Base-by-base conservation (phyloP, 2,329 filamentous ascomycete genomes). In the Colletotrichum camelliae region DNA sequence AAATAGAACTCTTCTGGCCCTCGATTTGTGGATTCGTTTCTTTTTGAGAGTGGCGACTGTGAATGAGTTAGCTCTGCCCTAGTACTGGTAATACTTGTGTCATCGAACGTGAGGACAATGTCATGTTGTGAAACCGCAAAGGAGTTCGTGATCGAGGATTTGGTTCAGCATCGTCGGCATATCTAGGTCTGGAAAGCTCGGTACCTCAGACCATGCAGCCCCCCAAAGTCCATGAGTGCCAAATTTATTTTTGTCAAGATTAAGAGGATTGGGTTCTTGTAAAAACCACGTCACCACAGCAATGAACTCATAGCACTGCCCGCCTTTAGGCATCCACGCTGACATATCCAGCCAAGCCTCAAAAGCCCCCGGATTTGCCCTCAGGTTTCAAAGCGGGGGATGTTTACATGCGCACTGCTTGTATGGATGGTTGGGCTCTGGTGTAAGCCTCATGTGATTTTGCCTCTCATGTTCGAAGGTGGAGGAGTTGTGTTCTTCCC, bases 191-290 rank as follows among this genome's bases (percentile, higher is more conserved):
- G 18, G 43, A 48, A 4, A 8, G 16, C 16, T 2, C 37, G 8
- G 2, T 39, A 18, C 15, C 15, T 4, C 7, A 39, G 37, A 39
- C 3, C 5, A 18, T 39, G 15, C 37, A 39, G 4, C 37, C 37
- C 37, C 7, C 6, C n/a, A 10, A 48, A 5, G 0, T 48, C 39
- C 5, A 7, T 1, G 21, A 21, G 43, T 48, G 31, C 31, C 7
- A 10, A 10, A 33, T 27, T 2, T 48, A 13, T 21, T 48, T 48
- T 6, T 0, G 43, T 0, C 4, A 21, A 21, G 5, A 21, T 1
- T 4, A 0, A 13, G 12, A 48, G 43, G 18, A 12, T 0, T 0
- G 21, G 1, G 1, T 48, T 21, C 39, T 1, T n/a, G 10, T 48
- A n/a, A 18, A 21, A 1, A 21, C 1, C 39, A 2, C 2, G 1